These are phyloP conservation scores for Cyclocybe cylindracea DNA, from an alignment of 768 basidiomycete genomes.

Conservation along the genomic window DNA sequence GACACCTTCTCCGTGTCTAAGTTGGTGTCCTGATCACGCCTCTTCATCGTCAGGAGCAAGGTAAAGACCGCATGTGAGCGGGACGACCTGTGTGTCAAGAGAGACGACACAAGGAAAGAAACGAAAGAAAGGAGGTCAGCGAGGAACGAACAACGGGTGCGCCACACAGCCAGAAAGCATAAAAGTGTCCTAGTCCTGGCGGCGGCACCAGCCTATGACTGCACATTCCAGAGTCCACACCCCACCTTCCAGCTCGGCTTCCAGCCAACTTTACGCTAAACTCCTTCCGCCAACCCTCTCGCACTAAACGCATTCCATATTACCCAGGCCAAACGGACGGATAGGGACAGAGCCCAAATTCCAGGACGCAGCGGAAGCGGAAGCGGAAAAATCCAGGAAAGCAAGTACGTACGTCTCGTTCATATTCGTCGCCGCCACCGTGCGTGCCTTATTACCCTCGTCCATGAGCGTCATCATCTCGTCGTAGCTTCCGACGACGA, in stretches of 20 bases:
- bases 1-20: slow-evolving; percentile 99
- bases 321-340: too few species aligned
- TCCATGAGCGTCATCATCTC: slow-evolving; percentile 99
- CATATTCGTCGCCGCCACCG: slow-evolving; percentile 99
- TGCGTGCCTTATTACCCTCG: slow-evolving; percentile 98
- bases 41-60: slow-evolving; percentile 89
- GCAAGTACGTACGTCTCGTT: slow-evolving; percentile 81
- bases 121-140: neutral
- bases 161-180: slow-evolving; percentile 7
- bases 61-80: slow-evolving; percentile 99
- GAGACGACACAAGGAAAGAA: slow-evolving; percentile 6
- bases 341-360: neutral
- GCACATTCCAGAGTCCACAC: too few species aligned
- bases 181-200: too few species aligned
- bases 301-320: too few species aligned
- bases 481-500: slow-evolving; percentile 86
- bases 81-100: slow-evolving; percentile 62
- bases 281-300: too few species aligned
- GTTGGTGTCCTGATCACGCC: slow-evolving; percentile 79
- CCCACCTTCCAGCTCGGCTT: too few species aligned
- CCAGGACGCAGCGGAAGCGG: neutral
- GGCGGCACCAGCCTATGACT: too few species aligned
- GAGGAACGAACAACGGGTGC: neutral
- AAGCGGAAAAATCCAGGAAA: slow-evolving; percentile 4
- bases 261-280: too few species aligned